Evolutionary conservation across 441 rosid species (phyloP).

Genomic region (Melastoma candidum): DNA sequence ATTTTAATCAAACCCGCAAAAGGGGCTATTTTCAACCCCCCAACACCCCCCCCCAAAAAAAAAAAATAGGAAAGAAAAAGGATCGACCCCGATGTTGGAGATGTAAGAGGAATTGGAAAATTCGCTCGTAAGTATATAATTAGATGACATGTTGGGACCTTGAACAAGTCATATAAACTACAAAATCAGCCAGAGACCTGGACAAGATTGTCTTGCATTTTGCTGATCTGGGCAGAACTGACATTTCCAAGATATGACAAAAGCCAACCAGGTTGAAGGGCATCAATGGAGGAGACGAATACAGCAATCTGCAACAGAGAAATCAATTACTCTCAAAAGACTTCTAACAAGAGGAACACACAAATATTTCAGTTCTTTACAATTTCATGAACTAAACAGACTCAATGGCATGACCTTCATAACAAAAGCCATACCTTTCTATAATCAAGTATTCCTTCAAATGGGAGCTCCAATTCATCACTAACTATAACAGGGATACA

Average conservation of each 20-base stretch:
- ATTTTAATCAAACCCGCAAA: too few relatives aligned
- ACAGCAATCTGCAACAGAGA: slow-evolving; percentile 54
- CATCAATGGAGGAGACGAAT: slow-evolving; percentile 76
- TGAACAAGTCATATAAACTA: slow-evolving; percentile 1
- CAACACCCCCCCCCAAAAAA: too few relatives aligned
- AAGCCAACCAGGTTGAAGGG: slow-evolving; percentile 74
- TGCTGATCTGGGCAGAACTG: slow-evolving; percentile 38
- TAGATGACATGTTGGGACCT: too few relatives aligned
- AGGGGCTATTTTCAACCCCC: too few relatives aligned
- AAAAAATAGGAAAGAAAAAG: too few relatives aligned
- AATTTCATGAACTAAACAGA: not conserved
- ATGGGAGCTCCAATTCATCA: slow-evolving; percentile 89
- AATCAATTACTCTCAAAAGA: not conserved
- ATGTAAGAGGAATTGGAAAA: not conserved
- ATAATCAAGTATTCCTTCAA: slow-evolving; percentile 87
- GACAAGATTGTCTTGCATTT: slow-evolving; percentile 51
- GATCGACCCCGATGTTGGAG: too few relatives aligned
- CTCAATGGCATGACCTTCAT: slow-evolving; percentile 6
- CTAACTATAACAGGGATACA: slow-evolving; percentile 81
- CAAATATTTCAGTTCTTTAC: not conserved
- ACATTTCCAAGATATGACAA: slow-evolving; percentile 49
- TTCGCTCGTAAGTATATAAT: too few relatives aligned
- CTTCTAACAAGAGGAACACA: too few relatives aligned
- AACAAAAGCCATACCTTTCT: slow-evolving; percentile 39
- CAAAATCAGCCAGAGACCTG: slow-evolving; percentile 30